Base-by-base conservation (phyloP, 805 yeast genomes). In the Spathaspora hagerdaliae region DNA sequence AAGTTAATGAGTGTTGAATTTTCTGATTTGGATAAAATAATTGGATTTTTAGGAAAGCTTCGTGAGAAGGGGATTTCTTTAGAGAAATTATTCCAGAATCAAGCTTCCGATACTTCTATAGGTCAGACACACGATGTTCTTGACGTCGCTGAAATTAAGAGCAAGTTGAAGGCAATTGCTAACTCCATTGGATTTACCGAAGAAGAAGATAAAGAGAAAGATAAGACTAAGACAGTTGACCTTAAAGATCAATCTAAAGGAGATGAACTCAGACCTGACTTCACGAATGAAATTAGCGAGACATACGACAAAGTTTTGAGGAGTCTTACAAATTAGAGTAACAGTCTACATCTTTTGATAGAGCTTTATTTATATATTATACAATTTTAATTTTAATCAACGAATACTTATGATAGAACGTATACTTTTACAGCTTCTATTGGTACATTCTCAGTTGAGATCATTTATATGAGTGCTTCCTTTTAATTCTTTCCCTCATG, bases 21-120 rank as follows among this genome's bases (percentile, higher is more conserved):
- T 24, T 51, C 54, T 15, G 73, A 70, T 45, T 55, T 70, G 38
- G 71, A 67, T 40, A 55, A 62, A 38, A 59, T 67, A 24, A 61
- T 69, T 13, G 60, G 55, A 12, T 61, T 61, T 40, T 58, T 71
- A 31, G 58, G 56, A 11, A 50, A 50, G n/a, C 59, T 69, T 38
- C 63, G 65, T 44, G 55, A 58, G 32, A 48, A 59, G 37, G 73
- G 74, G 1, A 53, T 70, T 7, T 55, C 64, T 5, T 49, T 71
- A 33, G 65, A 61, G 31, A 49, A 49, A 10, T 46, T 58, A 4
- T 60, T 58, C 42, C 49, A 54, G 36, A 38, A 31, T 24, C 26
- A 38, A 10, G 35, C 33, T 5, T 38, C 26, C 19, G 33, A 36
- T 11, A n/a, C 12, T 31, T 34, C 27, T 2, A 36, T 39, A 6